Evolutionary conservation across 192 early-diverging fungal species (phyloP), one percentile per base, ranked within the genome.

Genomic region (Coemansia sp.): DNA sequence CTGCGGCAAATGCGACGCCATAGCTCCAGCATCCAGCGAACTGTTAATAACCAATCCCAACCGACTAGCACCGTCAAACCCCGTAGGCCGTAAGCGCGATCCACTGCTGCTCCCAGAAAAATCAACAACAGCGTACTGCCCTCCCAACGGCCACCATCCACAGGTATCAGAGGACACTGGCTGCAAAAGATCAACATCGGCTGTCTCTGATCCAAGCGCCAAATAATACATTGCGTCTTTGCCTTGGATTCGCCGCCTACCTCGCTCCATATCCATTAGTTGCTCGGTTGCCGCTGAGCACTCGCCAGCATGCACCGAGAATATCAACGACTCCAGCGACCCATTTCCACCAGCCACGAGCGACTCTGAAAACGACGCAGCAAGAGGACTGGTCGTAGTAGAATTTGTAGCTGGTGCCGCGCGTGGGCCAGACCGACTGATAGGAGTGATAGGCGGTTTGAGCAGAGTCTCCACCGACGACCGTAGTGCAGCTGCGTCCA

Each of bases 81-180:
- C 49, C n/a, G 49, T 51, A 22, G 49, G 49, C 49, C 49, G 49
- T 8, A 51, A 22, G 20, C 5, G 64, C 29, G 54, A 42, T 40
- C 24, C 62, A 11, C 27, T 44, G 22, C 44, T 49, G 63, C 51
- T 29, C 18, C 49, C 67, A 18, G 61, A 44, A 61, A 74, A 71
- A 31, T 82, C 79, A 3, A 75, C 38, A 5, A 75, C 73, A 18
- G 65, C 72, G 20, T 68, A 72, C 47, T 77, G 72, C 3, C 81
- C 81, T 42, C 81, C 81, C 69, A 78, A 34, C 15, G 81, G 73
- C 81, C 81, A 84, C 81, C 81, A 84, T n/a, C 46, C 59, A 3
- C 47, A 22, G 15, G 38, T 7, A 4, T 51, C 38, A 15, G 46
- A 36, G 5, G 46, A 31, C 13, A 31, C n/a, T 16, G 71, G 59